phyloP scores from a whole-genome alignment of 805 yeast genomes.

The Nakazawaea ambrosiae region DNA sequence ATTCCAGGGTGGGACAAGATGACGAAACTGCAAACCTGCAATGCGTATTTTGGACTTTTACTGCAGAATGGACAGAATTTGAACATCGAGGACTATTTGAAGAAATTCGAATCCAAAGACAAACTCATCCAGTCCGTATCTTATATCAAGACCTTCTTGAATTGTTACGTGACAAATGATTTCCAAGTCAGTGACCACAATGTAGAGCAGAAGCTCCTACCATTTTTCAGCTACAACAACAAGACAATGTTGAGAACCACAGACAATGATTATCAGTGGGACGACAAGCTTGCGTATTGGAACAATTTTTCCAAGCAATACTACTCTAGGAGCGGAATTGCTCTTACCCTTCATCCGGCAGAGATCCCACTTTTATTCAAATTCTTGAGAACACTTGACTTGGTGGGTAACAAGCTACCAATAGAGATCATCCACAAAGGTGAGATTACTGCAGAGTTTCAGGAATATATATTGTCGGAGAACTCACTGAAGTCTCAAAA shows the following conservation, averaged over 20 bases:
- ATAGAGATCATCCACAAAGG: slow-evolving; percentile 38
- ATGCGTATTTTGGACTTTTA: no score
- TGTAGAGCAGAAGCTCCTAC: background rate
- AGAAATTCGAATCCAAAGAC: background rate
- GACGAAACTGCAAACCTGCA: no score
- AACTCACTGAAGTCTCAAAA: slow-evolving; percentile 18
- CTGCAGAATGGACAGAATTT: no score
- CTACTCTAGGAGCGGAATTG: background rate
- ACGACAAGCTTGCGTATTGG: background rate
- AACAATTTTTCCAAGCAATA: background rate
- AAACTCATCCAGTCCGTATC: background rate
- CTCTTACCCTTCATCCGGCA: slow-evolving; percentile 1
- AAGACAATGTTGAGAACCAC: background rate
- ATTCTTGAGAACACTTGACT: slow-evolving; percentile 35
- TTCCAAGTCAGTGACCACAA: background rate
- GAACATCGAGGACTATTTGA: background rate
- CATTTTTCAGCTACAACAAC: background rate
- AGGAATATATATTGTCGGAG: slow-evolving; percentile 17
- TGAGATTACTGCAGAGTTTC: slow-evolving; percentile 27
- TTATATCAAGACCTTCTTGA: background rate
- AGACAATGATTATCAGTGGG: no score
- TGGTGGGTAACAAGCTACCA: slow-evolving; percentile 42
- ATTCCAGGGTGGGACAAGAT: no score
- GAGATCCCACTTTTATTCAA: background rate
- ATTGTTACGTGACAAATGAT: slow-evolving; percentile 2